Base-by-base conservation (phyloP, 2,329 filamentous ascomycete genomes). In the Colletotrichum euphorbiae region DNA sequence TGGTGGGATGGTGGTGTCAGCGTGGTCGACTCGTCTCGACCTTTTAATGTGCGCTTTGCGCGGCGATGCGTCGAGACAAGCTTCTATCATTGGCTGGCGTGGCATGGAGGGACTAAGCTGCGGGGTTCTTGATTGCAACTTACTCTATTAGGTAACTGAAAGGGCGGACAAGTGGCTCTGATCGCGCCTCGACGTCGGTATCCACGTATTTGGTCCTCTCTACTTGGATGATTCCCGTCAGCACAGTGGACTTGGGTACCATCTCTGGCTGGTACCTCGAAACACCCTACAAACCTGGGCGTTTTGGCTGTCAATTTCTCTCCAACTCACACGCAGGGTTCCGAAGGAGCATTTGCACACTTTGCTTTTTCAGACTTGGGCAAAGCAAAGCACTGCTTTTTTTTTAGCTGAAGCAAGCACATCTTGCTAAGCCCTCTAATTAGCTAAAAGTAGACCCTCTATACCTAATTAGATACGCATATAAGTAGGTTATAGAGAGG, bases 131-230 rank as follows among this genome's bases (percentile, higher is more conserved):
- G 58, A 43, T n/a, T 42, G 36, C 17, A 42, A 43, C 46, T 21
- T 61, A 36, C 46, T 61, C 33, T 52, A 46, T 61, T 52, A 51
- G 46, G 45, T 51, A 52, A 51, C 19, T 52, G 15, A 43, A 52
- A 42, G 21, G 28, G 36, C 46, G 33, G 46, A 43, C n/a, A 43
- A 51, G 58, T 61, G 46, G 58, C 33, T 60, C 57, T 31, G 19
- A 51, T 42, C 45, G 28, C 21, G 19, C 31, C 33, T 15, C 15
- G 31, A 60, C 19, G 28, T 52, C 42, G 33, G 51, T 40, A 54
- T 21, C 51, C 51, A 54, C 28, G 33, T n/a, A 38, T 15, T 52
- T 52, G 24, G 6, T 28, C 28, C 28, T 28, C 28, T 28, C 42
- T 2, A 45, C 6, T 11, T 38, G 24, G 4, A 7, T 38, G 36